These are phyloP conservation scores for Diaporthe vexans DNA, from an alignment of 2,329 filamentous ascomycete species.

Conservation along the genomic window DNA sequence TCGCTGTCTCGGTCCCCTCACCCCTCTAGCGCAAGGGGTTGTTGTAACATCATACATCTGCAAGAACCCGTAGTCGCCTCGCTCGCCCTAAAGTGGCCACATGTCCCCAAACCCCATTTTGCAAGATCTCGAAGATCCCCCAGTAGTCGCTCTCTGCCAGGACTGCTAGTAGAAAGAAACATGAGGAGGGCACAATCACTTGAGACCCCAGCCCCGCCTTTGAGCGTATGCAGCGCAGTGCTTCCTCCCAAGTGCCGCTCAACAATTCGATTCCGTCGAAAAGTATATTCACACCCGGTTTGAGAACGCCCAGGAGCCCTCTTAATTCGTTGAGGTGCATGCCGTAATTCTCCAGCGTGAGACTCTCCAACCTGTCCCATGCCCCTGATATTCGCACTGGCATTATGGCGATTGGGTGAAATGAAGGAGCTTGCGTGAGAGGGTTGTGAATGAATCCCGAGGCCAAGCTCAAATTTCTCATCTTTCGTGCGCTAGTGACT, in stretches of 20 bases:
- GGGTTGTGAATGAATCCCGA: background rate
- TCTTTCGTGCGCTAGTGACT: background rate
- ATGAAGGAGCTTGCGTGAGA: background rate
- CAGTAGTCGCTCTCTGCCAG: too few relatives aligned
- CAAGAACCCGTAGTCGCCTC: too few relatives aligned
- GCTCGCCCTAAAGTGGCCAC: background rate
- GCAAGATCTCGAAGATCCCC: too few relatives aligned
- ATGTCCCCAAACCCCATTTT: too few relatives aligned
- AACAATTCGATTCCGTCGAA: background rate
- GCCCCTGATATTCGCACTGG: background rate
- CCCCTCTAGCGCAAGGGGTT: background rate
- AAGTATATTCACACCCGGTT: background rate
- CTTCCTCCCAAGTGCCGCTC: background rate
- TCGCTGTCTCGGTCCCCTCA: background rate
- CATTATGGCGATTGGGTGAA: background rate
- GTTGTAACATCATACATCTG: background rate
- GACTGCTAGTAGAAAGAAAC: too few relatives aligned
- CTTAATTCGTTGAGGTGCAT: background rate
- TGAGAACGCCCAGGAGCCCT: background rate
- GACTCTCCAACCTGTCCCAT: background rate
- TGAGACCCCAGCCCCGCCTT: background rate
- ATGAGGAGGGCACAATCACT: background rate
- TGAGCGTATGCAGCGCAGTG: background rate
- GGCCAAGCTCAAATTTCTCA: background rate
- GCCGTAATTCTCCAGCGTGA: background rate